Evolutionary conservation across 1,284 basidiomycete genomes (phyloP), one percentile per base, ranked within the genome.

Genomic region (Ustilago lituana): DNA sequence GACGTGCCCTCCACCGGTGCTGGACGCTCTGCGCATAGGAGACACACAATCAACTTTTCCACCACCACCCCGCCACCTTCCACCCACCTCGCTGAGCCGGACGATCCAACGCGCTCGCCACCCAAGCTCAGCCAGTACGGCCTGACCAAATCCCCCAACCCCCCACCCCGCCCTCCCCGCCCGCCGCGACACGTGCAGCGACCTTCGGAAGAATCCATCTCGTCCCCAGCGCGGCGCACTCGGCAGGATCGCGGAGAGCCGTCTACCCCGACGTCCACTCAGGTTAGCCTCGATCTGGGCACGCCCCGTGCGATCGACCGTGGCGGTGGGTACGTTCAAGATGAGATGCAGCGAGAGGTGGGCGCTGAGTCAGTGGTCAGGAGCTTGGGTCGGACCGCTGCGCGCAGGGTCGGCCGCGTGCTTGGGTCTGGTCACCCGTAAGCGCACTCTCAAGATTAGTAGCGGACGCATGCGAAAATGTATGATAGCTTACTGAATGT

Each of bases 121-220:
- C 19, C 64, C 12, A 67, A 62, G n/a, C n/a, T 55, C 9, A 59
- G 51, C 20, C 62, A 65, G 22, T 55, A 50, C 29, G 55, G 62
- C 0, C 24, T 54, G 45, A 55, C 51, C 6, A 65, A 59, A 33
- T 53, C 57, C 17, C 29, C 33, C 20, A 51, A 56, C 5, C 64
- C 58, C 3, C 64, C 64, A 3, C 64, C 64, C 14, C 48, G 64
- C 1, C 64, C 64, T 9, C 64, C 64, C 14, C 48, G 64, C 1
- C 64, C 64, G 5, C 64, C 64, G 3, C n/a, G 64, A 5, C 49
- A 61, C n/a, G 29, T 61, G 7, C 50, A 57, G 15, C 24, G 64
- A 19, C 58, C 58, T n/a, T 54, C 49, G 5, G 64, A 67, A 19
- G 64, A 67, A 26, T 22, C 4, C 12, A 44, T 67, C 15, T 23